Conservation (phyloP, 768 basidiomycete genomes). For the Xerocomus brunneocitrinus region DNA sequence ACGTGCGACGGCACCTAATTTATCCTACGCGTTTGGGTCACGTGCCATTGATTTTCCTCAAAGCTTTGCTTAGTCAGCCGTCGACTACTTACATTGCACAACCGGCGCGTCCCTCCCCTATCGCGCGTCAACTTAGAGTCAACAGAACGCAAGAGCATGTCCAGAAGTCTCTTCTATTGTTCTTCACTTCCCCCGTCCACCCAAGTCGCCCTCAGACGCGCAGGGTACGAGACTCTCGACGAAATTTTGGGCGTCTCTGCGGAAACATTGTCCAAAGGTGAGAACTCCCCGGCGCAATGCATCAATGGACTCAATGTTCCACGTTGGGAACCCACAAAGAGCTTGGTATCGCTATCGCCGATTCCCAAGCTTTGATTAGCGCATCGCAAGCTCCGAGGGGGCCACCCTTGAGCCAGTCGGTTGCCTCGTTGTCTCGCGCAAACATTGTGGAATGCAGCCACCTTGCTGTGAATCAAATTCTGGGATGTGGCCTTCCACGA, state of each 20-base stretch:
- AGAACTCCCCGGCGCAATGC: background rate
- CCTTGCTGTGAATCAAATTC: slow-evolving; percentile 49
- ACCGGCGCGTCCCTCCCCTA: slow-evolving; percentile 5
- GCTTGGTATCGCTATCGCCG: slow-evolving; percentile 42
- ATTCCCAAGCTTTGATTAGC: slow-evolving; percentile 44
- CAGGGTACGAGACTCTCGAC: slow-evolving; percentile 55
- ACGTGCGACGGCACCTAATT: slow-evolving; percentile 14
- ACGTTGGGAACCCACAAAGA: slow-evolving; percentile 34
- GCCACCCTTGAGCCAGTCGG: slow-evolving; percentile 51
- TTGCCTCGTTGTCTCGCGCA: slow-evolving; percentile 37
- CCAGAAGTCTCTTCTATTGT: slow-evolving; percentile 43
- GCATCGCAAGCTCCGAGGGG: slow-evolving; percentile 34
- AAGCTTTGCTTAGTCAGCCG: background rate
- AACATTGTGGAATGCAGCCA: slow-evolving; percentile 29
- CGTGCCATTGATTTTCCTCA: slow-evolving; percentile 20
- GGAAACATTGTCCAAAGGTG: slow-evolving; percentile 51
- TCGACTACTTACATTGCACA: too few species aligned
- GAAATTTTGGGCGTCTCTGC: slow-evolving; percentile 45
- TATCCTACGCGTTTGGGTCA: slow-evolving; percentile 29
- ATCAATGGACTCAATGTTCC: background rate
- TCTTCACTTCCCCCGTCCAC: slow-evolving; percentile 41
- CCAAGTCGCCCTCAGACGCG: slow-evolving; percentile 42
- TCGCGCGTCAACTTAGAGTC: background rate
- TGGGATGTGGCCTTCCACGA: slow-evolving; percentile 58
- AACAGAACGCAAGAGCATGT: slow-evolving; percentile 23